Conservation (phyloP, 192 early-diverging fungal genomes). For the Cetraspora pellucida region DNA sequence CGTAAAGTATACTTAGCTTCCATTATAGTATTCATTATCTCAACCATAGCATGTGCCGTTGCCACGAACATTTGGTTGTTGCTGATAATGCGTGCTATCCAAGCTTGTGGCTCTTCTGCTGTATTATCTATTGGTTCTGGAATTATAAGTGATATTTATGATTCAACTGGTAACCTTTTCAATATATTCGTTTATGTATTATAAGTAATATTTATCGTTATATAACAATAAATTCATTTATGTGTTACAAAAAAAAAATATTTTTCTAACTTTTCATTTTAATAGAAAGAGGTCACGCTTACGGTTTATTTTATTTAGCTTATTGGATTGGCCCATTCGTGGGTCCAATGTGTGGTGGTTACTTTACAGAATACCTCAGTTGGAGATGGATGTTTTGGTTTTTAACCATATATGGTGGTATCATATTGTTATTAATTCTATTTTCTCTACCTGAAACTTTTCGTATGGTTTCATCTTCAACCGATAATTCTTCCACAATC, state of each 20-base stretch:
- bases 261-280: not conserved
- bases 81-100: slow-evolving; percentile 41
- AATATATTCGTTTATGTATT: not conserved
- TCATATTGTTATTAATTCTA: not conserved
- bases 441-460: slow-evolving; percentile 23
- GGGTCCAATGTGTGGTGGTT: slow-evolving; percentile 4
- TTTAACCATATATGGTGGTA: slow-evolving; percentile 1
- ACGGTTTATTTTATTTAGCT: slow-evolving; percentile 6
- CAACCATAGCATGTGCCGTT: slow-evolving; percentile 38
- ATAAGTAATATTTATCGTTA: not conserved
- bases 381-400: slow-evolving; percentile 24
- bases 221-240: too few relatives aligned
- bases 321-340: not conserved
- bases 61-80: slow-evolving; percentile 46
- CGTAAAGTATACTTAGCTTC: slow-evolving; percentile 46
- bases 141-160: slow-evolving; percentile 43
- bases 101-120: slow-evolving; percentile 42
- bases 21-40: slow-evolving; percentile 43
- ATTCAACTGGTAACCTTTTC: not conserved
- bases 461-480: not conserved
- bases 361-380: not conserved
- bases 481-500: not conserved
- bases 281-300: not conserved
- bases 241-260: not conserved
- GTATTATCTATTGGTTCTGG: slow-evolving; percentile 43